Percentiles rank a stretch among this genome's conserved stretches.
phyloP scores from a whole-genome alignment of 345 rosid genomes.

The Noccaea bulbosa region DNA sequence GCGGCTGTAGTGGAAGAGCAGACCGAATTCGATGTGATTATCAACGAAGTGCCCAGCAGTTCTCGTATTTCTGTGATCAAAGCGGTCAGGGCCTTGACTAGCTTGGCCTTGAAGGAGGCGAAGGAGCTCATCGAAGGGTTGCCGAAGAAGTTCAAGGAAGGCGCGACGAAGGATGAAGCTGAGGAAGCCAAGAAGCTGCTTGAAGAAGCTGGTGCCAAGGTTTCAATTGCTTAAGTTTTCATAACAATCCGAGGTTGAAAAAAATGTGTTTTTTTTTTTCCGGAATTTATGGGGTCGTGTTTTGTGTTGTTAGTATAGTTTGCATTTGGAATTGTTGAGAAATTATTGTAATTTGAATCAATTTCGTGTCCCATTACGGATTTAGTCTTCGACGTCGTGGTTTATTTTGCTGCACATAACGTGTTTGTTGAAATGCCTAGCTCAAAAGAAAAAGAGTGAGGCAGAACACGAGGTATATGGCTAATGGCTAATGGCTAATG shows the following conservation, averaged over 20 bases:
- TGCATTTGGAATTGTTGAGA: conserved; percentile 31
- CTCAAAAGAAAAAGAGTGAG: not conserved
- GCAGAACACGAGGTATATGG: too few species aligned
- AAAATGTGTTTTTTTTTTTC: not conserved
- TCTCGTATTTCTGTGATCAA: conserved; percentile 77
- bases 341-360: conserved; percentile 27
- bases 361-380: not conserved
- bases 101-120: conserved; percentile 78
- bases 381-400: not conserved
- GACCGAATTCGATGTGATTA: conserved; percentile 79
- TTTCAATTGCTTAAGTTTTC: conserved; percentile 51
- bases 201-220: conserved; percentile 76
- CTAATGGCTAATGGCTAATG: too few species aligned
- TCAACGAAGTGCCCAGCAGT: conserved; percentile 68
- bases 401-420: conserved; percentile 26
- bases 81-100: conserved; percentile 70
- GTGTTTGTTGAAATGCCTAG: conserved; percentile 38
- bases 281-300: conserved; percentile 4
- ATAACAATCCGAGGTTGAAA: too few species aligned
- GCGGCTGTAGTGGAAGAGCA: conserved; percentile 60
- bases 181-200: conserved; percentile 82
- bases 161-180: conserved; percentile 73
- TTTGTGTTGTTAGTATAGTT: conserved; percentile 22
- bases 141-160: conserved; percentile 88
- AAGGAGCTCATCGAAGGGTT: conserved; percentile 80